Base-by-base conservation (phyloP, 345 rosid genomes). In the Mangifera indica region DNA sequence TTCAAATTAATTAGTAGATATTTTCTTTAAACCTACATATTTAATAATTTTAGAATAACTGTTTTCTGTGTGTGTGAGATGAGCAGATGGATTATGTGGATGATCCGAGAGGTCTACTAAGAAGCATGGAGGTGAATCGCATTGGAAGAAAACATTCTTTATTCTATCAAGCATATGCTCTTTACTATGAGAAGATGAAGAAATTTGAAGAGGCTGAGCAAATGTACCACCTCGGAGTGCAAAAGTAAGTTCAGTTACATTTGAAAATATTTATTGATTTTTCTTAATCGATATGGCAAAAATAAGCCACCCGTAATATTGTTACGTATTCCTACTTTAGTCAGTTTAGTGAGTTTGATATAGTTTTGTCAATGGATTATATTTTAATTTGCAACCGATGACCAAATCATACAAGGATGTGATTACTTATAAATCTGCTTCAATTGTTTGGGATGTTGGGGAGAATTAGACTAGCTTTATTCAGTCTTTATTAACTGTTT, bases 81-180 rank as follows among this genome's bases (percentile, higher is more conserved):
- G 54, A 46, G 61, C 76, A 95, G 99, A 92, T 95, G 99, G 98
- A 95, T 80, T 90, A 83, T 76, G 90, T 92, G 69, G 97, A 86
- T 58, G 97, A 95, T 58, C 99, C 99, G 34, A 89, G 70, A 74
- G 64, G 80, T 29, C 74, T 94, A 55, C 72, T 94, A 77, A 87
- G 82, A 67, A 81, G 80, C 20, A 94, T 94, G 98, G 97, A 92
- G 81, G 69, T 74, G 77, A 90, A 89, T 61, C 60, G 72, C n/a
- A 87, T 94, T 59, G 98, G 98, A 63, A 80, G 71, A 26, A 87
- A 86, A 74, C 73, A 80, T 51, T 81, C 98, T 44, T 77, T 90
- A 74, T 94, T 87, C 84, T 94, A 90, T 81, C 97, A 89, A 74
- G 98, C 98, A 2, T 87, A 94, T 80, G 93, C 96, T 65, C 93